phyloP scores from a whole-genome alignment of 2,329 filamentous ascomycete genomes.

The Raffaelea deltoideospora region DNA sequence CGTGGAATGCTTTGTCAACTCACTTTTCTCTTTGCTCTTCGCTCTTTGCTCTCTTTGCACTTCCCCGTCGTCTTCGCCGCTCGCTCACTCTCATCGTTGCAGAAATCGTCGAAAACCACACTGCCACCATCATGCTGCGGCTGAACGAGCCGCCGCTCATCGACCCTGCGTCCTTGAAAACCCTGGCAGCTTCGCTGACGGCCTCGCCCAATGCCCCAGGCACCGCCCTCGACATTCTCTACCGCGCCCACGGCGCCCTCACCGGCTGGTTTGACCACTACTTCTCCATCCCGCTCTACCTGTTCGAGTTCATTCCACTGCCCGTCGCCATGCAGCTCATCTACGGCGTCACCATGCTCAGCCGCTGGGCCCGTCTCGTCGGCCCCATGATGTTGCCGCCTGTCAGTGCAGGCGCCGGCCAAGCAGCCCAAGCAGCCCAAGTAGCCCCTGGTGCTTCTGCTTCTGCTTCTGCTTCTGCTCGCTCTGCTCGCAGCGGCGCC shows the following conservation, averaged over 20 bases:
- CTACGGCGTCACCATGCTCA: slow-evolving; percentile 33
- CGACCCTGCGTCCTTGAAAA: slow-evolving; percentile 23
- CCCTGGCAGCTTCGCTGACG: slow-evolving; percentile 27
- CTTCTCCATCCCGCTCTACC: slow-evolving; percentile 24
- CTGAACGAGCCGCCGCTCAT: slow-evolving; percentile 32
- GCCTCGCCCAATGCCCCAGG: slow-evolving; percentile 14
- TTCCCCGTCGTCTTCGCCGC: too few relatives aligned
- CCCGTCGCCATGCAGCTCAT: slow-evolving; percentile 29
- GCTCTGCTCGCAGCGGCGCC: neutral
- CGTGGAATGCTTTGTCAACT: too few relatives aligned
- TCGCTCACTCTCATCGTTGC: neutral
- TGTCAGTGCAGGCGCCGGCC: too few relatives aligned
- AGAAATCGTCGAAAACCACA: slow-evolving; percentile 25
- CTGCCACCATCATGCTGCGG: slow-evolving; percentile 25
- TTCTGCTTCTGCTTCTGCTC: neutral
- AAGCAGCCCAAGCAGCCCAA: too few relatives aligned
- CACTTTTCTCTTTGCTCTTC: neutral
- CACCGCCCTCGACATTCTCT: slow-evolving; percentile 31
- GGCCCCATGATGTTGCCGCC: slow-evolving; percentile 10
- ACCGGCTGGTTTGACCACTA: slow-evolving; percentile 34
- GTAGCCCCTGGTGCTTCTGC: neutral
- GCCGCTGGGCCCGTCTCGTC: slow-evolving; percentile 33
- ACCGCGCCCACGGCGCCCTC: slow-evolving; percentile 30
- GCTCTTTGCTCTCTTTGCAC: neutral
- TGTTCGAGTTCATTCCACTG: slow-evolving; percentile 31